Evolutionary conservation across 768 basidiomycete species (phyloP), one percentile per base, ranked within the genome.

Genomic region (Suillus decipiens): DNA sequence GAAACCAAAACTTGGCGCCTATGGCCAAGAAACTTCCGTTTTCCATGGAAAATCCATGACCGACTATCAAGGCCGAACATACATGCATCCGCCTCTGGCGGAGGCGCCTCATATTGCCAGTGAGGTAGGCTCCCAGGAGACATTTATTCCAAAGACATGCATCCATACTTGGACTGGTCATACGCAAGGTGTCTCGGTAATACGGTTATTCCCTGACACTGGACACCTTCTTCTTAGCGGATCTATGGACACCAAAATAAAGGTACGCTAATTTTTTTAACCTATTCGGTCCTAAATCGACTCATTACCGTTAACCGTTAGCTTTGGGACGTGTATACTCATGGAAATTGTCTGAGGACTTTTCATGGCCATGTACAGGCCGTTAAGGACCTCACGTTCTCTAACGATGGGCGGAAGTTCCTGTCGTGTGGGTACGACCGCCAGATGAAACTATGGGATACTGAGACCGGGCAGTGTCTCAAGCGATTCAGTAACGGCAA

Each of bases 161-260:
- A 87, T 96, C 62, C 97, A 99, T 73, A 99, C 97, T 0, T 99
- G 95, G 93, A 97, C 95, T 3, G 97, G 97, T 1, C 97, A 99
- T 76, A 99, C 95, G 12, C 90, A 92, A 75, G 97, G 92, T 33
- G 94, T 99, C 3, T 93, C 93, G n/a, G 92, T 90, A 54, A 88
- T 99, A 63, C 90, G 94, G 59, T 81, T 93, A 42, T 96, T 99
- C 80, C 97, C 97, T 24, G 84, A 89, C 62, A 93, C 92, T 8
- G 96, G 95, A 0, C 97, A 99, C 77, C 82, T 99, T 14, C 75
- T 99, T 63, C 86, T 99, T 65, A 95, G 92, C 73, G 96, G 90
- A 1, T 95, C 93, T 53, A 95, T 99, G 95, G 97, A 99, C 75
- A 98, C 95, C 10, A 96, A 98, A 75, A 93, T 99, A 79, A 99